phyloP scores from a whole-genome alignment of 768 basidiomycete genomes.

The Lactifluus rugatus region DNA sequence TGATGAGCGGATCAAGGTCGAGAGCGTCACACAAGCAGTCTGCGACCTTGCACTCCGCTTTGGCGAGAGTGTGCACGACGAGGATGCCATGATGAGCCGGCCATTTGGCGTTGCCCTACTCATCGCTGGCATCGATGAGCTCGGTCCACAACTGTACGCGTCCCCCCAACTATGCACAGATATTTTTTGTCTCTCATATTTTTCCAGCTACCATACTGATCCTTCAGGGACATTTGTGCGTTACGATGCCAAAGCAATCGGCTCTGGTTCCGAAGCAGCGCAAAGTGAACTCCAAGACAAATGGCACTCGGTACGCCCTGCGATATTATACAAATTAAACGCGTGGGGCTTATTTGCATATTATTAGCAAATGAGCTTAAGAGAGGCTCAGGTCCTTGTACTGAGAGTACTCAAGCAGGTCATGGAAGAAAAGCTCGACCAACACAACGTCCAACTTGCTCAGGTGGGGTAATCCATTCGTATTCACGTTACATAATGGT shows the following conservation, averaged over 20 bases:
- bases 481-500: neutral
- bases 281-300: slow-evolving; percentile 96
- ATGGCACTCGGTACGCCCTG: slow-evolving; percentile 72
- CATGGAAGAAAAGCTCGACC: slow-evolving; percentile 99
- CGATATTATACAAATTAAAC: neutral
- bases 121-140: slow-evolving; percentile 95
- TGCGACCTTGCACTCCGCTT: slow-evolving; percentile 95
- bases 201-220: slow-evolving; percentile 84
- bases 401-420: slow-evolving; percentile 94
- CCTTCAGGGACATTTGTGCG: slow-evolving; percentile 96
- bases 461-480: slow-evolving; percentile 44
- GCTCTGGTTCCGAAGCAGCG: slow-evolving; percentile 94
- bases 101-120: slow-evolving; percentile 97
- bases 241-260: slow-evolving; percentile 97
- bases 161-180: slow-evolving; percentile 9
- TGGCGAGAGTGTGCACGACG: slow-evolving; percentile 98
- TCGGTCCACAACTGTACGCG: slow-evolving; percentile 91
- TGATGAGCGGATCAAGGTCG: slow-evolving; percentile 93
- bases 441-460: slow-evolving; percentile 96
- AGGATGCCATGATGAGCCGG: slow-evolving; percentile 98
- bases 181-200: neutral
- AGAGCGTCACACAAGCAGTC: slow-evolving; percentile 96
- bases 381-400: slow-evolving; percentile 79
- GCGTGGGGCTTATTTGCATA: neutral
- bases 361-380: slow-evolving; percentile 76